These are phyloP conservation scores for Phytophthora fragariaefolia DNA, from an alignment of 352 stramenopile genomes.

Conservation along the genomic window DNA sequence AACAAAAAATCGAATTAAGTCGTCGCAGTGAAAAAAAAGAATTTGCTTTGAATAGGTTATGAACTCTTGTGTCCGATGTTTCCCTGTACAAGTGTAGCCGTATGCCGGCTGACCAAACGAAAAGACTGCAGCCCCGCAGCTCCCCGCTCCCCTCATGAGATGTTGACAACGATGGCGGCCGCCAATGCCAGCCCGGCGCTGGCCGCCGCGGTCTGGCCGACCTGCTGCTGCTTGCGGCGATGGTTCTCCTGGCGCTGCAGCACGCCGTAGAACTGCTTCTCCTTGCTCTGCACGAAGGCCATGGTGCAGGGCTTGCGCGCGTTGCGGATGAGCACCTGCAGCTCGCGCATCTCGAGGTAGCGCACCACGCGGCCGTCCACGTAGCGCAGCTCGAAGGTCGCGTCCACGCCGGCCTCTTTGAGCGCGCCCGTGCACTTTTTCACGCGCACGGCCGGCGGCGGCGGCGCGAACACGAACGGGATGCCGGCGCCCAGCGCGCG, in stretches of 20 bases:
- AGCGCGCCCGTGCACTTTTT: conserved; percentile 55
- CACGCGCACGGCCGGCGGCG: conserved; percentile 60
- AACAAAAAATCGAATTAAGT: too few species aligned
- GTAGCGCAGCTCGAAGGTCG: conserved; percentile 68
- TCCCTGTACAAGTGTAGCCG: not conserved
- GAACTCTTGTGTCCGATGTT: not conserved
- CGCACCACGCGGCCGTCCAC: conserved; percentile 60
- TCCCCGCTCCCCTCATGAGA: conserved; percentile 27
- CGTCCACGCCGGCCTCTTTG: conserved; percentile 56
- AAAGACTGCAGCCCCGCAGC: not conserved
- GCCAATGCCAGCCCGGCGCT: conserved; percentile 43
- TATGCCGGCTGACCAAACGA: not conserved
- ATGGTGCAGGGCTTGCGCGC: conserved; percentile 65
- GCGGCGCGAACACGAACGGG: conserved; percentile 66
- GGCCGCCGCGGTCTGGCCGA: conserved; percentile 23
- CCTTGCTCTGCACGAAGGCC: conserved; percentile 66
- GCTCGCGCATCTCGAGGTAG: conserved; percentile 72
- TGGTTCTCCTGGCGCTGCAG: conserved; percentile 43
- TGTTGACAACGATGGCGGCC: conserved; percentile 42
- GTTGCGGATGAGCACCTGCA: conserved; percentile 62
- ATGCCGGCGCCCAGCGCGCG: conserved; percentile 55
- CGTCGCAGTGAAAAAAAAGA: not conserved
- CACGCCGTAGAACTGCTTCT: conserved; percentile 50
- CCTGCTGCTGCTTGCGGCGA: conserved; percentile 30
- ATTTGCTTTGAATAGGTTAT: conserved; percentile 5